These are phyloP conservation scores for Syzygium jambos DNA, from an alignment of 345 rosid genomes.

Conservation along the genomic window DNA sequence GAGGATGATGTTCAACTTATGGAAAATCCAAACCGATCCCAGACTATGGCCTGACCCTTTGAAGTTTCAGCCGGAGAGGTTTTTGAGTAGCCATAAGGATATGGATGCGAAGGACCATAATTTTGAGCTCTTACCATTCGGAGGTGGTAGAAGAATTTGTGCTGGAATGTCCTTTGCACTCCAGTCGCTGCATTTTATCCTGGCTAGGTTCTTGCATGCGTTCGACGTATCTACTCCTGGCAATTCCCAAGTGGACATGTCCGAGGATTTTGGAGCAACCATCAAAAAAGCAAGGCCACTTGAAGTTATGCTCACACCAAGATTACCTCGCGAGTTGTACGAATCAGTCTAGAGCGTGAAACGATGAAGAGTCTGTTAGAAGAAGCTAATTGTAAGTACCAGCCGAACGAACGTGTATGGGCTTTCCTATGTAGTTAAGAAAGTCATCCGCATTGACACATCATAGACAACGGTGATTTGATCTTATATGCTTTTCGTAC, in stretches of 20 bases:
- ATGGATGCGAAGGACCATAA: slow-evolving; percentile 20
- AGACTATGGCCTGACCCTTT: slow-evolving; percentile 21
- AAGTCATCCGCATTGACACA: background rate
- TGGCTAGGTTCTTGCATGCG: slow-evolving; percentile 27
- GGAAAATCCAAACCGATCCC: slow-evolving; percentile 25
- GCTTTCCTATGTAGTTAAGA: background rate
- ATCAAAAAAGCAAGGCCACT: slow-evolving; percentile 7
- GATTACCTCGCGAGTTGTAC: background rate
- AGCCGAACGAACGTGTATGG: background rate
- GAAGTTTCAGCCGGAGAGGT: slow-evolving; percentile 33
- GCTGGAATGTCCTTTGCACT: slow-evolving; percentile 18
- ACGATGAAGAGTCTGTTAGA: background rate
- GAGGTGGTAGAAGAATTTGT: slow-evolving; percentile 34
- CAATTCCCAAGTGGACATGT: slow-evolving; percentile 11
- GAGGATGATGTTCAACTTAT: slow-evolving; percentile 16
- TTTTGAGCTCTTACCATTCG: slow-evolving; percentile 34
- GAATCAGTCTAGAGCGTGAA: background rate
- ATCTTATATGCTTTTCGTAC: background rate
- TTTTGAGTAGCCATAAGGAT: slow-evolving; percentile 14
- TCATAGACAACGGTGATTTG: background rate
- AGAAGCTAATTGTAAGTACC: background rate
- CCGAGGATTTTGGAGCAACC: slow-evolving; percentile 11
- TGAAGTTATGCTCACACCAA: slow-evolving; percentile 10
- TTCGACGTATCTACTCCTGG: slow-evolving; percentile 8
- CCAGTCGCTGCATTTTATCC: slow-evolving; percentile 10